These are phyloP conservation scores for Paxillus ammoniavirescens DNA, from an alignment of 768 basidiomycete genomes.

Conservation along the genomic window DNA sequence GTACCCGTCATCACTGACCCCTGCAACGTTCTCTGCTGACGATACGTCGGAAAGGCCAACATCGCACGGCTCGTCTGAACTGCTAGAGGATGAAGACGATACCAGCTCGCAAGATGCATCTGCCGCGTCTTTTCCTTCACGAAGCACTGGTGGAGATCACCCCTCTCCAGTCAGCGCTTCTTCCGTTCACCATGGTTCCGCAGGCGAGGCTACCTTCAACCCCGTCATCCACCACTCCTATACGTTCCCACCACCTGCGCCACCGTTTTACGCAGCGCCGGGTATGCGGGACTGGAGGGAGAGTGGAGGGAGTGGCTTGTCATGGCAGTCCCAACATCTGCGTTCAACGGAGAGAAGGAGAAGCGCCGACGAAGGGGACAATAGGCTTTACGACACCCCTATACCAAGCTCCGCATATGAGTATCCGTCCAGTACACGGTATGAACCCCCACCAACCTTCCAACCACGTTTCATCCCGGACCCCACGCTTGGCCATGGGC, in stretches of 20 bases:
- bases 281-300: constrained; percentile 36
- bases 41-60: neutral
- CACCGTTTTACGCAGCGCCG: constrained; percentile 12
- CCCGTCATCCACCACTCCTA: constrained; percentile 13
- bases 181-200: constrained; percentile 26
- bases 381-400: constrained; percentile 12
- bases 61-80: neutral
- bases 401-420: constrained; percentile 23
- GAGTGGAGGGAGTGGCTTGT: constrained; percentile 46
- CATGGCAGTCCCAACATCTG: constrained; percentile 20
- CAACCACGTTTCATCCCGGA: constrained; percentile 7
- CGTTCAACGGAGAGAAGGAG: constrained; percentile 11
- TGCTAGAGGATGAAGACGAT: constrained; percentile 4
- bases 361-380: constrained; percentile 17
- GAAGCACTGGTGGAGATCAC: neutral
- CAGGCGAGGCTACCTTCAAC: constrained; percentile 29
- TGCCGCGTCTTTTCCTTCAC: neutral
- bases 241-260: constrained; percentile 26
- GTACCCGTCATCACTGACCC: constrained; percentile 1
- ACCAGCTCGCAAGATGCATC: neutral
- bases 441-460: constrained; percentile 11
- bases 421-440: constrained; percentile 21
- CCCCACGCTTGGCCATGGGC: neutral
- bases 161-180: constrained; percentile 7
- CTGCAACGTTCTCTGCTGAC: constrained; percentile 7